Percentiles rank a stretch among this genome's conserved stretches.
These are phyloP conservation scores for Mycena galopus DNA, from an alignment of 768 basidiomycete species.

Conservation along the genomic window DNA sequence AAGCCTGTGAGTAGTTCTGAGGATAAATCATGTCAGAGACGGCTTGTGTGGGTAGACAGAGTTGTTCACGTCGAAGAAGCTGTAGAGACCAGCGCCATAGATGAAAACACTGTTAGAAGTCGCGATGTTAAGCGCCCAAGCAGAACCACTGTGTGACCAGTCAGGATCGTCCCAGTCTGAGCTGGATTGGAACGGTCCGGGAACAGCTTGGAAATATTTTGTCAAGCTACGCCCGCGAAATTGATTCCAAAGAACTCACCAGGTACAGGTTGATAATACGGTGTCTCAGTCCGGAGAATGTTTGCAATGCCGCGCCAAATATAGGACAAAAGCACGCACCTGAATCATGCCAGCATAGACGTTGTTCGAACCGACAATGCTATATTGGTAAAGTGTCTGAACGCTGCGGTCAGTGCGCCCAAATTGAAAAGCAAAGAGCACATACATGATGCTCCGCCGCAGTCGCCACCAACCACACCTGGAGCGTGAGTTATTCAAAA, in stretches of 20 bases:
- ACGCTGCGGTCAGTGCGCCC: too few relatives aligned
- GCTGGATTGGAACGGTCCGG: not conserved
- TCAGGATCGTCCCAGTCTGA: not conserved
- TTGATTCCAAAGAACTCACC: not conserved
- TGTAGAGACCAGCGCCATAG: not conserved
- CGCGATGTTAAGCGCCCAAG: not conserved
- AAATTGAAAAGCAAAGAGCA: too few relatives aligned
- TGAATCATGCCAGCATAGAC: not conserved
- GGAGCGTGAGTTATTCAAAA: too few relatives aligned
- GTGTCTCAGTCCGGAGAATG: not conserved
- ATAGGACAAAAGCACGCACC: not conserved
- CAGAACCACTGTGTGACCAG: not conserved
- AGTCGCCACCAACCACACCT: not conserved
- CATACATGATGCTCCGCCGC: not conserved
- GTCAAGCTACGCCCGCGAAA: not conserved
- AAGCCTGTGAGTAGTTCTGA: not conserved
- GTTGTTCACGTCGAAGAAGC: not conserved
- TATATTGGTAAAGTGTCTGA: not conserved
- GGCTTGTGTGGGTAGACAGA: not conserved
- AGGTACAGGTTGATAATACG: not conserved
- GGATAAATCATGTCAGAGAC: not conserved
- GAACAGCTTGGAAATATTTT: not conserved
- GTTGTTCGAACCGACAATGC: not conserved
- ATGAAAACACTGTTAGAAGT: not conserved
- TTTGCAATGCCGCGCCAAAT: not conserved